Conservation (phyloP, 2,329 filamentous ascomycete species). For the Chaetoscypha palmicola region DNA sequence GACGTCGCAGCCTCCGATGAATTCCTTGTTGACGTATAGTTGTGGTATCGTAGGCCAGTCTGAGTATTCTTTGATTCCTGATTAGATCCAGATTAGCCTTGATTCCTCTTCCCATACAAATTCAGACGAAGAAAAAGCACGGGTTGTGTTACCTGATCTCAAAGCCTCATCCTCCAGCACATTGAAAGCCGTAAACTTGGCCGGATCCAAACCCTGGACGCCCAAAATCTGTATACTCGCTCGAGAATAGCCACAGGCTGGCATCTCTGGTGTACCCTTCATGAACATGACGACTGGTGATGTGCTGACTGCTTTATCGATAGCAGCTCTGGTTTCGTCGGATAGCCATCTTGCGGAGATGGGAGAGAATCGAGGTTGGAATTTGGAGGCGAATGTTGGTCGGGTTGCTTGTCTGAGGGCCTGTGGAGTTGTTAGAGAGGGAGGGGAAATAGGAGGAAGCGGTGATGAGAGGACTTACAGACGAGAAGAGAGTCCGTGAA, state of each 20-base stretch:
- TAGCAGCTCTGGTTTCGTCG: conserved; percentile 69
- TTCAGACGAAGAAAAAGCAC: not conserved
- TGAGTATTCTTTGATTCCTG: conserved; percentile 97
- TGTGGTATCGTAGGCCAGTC: conserved; percentile 99
- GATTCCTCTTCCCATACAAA: not conserved
- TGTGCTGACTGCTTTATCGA: conserved; percentile 81
- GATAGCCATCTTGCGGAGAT: conserved; percentile 60
- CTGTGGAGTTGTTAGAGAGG: conserved; percentile 28
- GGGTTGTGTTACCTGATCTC: conserved; percentile 57
- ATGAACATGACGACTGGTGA: conserved; percentile 96
- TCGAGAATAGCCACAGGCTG: conserved; percentile 94
- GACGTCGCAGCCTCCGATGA: conserved; percentile 96
- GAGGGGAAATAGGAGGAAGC: not conserved
- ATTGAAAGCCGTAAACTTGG: conserved; percentile 97
- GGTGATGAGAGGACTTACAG: conserved; percentile 19
- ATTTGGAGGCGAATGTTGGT: conserved; percentile 26
- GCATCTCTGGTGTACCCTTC: conserved; percentile 95
- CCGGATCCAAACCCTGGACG: conserved; percentile 87
- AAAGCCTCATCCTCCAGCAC: conserved; percentile 88
- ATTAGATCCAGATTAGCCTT: not conserved
- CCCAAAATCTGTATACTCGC: conserved; percentile 93
- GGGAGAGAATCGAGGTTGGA: conserved; percentile 25
- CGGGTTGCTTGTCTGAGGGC: conserved; percentile 40
- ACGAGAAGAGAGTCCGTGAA: conserved; percentile 26
- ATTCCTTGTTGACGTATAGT: conserved; percentile 91